phyloP scores from a whole-genome alignment of 139 green algal genomes.

The Tetradesmus lagerheimii region DNA sequence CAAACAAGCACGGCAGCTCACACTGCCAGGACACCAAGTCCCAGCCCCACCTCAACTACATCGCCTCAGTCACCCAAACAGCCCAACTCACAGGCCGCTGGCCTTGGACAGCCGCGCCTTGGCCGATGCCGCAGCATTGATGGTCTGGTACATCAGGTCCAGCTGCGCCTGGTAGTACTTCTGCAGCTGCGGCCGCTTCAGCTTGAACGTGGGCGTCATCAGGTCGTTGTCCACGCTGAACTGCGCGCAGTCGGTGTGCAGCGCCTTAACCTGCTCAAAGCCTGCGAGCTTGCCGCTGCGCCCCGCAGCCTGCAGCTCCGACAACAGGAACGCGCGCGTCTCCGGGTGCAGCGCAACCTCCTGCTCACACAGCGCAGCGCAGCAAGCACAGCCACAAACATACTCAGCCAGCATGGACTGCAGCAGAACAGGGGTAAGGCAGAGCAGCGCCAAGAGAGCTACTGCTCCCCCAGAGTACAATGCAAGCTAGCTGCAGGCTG shows the following conservation, averaged over 20 bases:
- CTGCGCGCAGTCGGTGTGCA: constrained; percentile 58
- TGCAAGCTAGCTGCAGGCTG: too few species aligned
- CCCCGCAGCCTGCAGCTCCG: constrained; percentile 61
- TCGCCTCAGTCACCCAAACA: too few species aligned
- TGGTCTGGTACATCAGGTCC: constrained; percentile 70
- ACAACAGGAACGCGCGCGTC: constrained; percentile 56
- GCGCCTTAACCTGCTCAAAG: constrained; percentile 76
- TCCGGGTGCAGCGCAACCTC: constrained; percentile 57
- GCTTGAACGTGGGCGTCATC: constrained; percentile 95
- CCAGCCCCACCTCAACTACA: too few species aligned
- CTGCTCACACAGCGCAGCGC: not conserved
- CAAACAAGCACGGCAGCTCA: too few species aligned
- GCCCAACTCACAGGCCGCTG: not conserved
- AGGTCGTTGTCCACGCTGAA: constrained; percentile 85
- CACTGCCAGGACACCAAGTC: too few species aligned
- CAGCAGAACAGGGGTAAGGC: not conserved
- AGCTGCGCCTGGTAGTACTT: constrained; percentile 75
- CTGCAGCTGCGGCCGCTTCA: constrained; percentile 90
- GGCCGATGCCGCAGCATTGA: constrained; percentile 20
- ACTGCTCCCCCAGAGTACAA: too few species aligned
- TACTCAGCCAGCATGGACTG: not conserved
- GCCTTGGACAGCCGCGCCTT: constrained; percentile 20
- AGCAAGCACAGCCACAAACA: not conserved
- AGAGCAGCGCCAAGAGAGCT: not conserved
- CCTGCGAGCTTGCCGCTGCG: constrained; percentile 64